Base-by-base conservation (phyloP, 305 asterid species). In the Fraxinus dipetala region DNA sequence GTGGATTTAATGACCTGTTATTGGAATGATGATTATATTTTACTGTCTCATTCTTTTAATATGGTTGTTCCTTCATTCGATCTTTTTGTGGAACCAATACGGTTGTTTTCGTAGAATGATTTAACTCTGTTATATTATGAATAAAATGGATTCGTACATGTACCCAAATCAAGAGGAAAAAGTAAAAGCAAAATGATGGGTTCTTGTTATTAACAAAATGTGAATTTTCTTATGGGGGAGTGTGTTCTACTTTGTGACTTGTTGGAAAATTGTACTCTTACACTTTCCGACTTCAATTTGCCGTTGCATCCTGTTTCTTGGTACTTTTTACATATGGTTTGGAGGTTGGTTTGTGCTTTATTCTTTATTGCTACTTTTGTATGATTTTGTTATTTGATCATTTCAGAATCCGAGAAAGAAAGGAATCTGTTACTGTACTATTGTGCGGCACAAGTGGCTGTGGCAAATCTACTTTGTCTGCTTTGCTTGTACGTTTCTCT, bases 381-480 rank as follows among this genome's bases (percentile, higher is more conserved):
- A 28, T n/a, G 45, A 9, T 75, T 43, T 73, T 72, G 5, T 70
- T 31, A 38, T 30, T 70, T 54, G 73, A 70, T 14, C 18, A 18
- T 69, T 70, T 40, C 85, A 84, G 87, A 75, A 72, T 84, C 75
- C 78, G 85, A 38, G 87, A 84, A 72, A 65, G 85, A 32, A 84
- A 81, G 84, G 87, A 84, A 59, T 84, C 87, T 59, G 82, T 84
- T 35, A 84, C 82, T 63, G 73, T 84, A 43, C 80, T 81, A 80
- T 67, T 81, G 30, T 84, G 87, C 26, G 87, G 87, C 51, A 84
- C 87, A 11, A 81, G 87, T 81, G 87, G 85, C 8, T 84, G 87
- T 73, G 87, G 87, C 18, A 84, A 84, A 78, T 84, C 87, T 28
- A 84, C 87, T 26, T 73, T 84, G 51, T 84, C 87, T 26, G 85